These are phyloP conservation scores for Boeremia exigua DNA, from an alignment of 2,329 filamentous ascomycete genomes.

Conservation along the genomic window DNA sequence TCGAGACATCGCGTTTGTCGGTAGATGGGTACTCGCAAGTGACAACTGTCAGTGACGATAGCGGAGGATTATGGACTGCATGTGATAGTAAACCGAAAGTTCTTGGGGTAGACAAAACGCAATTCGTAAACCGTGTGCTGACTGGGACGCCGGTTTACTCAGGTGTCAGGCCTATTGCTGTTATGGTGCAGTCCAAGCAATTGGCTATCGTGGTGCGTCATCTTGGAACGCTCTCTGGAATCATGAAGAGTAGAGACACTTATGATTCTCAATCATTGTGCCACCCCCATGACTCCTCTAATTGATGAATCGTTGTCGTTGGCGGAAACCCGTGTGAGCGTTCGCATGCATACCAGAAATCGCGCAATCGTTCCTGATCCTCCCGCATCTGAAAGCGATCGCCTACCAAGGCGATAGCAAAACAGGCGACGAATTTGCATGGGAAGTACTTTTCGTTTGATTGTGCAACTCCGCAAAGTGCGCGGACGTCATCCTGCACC, in stretches of 20 bases:
- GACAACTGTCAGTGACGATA: too few species aligned
- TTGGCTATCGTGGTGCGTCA: neutral
- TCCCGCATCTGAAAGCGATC: slow-evolving; percentile 41
- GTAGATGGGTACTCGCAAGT: too few species aligned
- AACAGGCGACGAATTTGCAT: slow-evolving; percentile 46
- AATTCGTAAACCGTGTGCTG: too few species aligned
- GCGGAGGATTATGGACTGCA: too few species aligned
- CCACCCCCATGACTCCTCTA: slow-evolving; percentile 48
- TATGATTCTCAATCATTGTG: neutral
- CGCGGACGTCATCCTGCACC: slow-evolving; percentile 45
- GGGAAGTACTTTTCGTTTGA: slow-evolving; percentile 45
- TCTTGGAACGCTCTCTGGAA: neutral
- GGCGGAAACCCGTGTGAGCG: slow-evolving; percentile 44
- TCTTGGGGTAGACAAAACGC: too few species aligned
- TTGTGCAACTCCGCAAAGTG: slow-evolving; percentile 43
- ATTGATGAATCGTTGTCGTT: slow-evolving; percentile 38
- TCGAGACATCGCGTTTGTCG: too few species aligned
- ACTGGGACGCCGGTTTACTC: too few species aligned
- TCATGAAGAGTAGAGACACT: neutral
- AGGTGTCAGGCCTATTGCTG: too few species aligned
- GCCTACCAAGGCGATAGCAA: slow-evolving; percentile 43
- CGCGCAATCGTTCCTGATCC: slow-evolving; percentile 40
- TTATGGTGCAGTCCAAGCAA: too few species aligned
- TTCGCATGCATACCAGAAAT: slow-evolving; percentile 42
- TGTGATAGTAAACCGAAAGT: too few species aligned